Conservation (phyloP, 129 eudicot genomes). For the Chrysanthemum lavandulifolium region DNA sequence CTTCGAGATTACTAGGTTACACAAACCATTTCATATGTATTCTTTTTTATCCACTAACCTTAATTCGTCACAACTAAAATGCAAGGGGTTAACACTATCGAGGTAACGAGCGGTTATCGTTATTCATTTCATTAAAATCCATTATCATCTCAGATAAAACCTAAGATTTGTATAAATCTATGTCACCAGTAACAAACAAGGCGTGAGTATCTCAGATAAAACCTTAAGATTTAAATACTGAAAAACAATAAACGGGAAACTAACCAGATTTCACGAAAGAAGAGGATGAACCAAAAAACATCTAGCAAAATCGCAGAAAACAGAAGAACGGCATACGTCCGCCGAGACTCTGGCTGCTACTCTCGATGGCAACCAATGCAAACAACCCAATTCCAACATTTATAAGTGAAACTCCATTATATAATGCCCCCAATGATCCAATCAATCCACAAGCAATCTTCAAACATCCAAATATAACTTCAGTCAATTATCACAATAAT, state of each 20-base stretch:
- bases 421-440: conserved; percentile 88
- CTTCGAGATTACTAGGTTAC: background rate
- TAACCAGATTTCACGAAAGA: conserved; percentile 70
- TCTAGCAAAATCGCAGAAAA: conserved; percentile 68
- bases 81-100: background rate
- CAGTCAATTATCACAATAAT: conserved; percentile 11
- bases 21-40: background rate
- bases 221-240: background rate
- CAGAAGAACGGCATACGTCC: conserved; percentile 85
- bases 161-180: background rate
- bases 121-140: background rate
- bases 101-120: no score
- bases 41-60: background rate
- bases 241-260: conserved; percentile 10
- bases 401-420: conserved; percentile 71
- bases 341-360: conserved; percentile 92
- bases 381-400: conserved; percentile 72
- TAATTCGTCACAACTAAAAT: background rate
- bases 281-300: conserved; percentile 72
- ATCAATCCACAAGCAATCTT: conserved; percentile 87
- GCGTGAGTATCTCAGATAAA: background rate
- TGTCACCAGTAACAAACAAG: background rate
- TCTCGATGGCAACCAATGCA: conserved; percentile 90
- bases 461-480: conserved; percentile 28
- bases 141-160: background rate